Conservation (phyloP, 805 yeast genomes). For the Diddensiella caesifluorescens region DNA sequence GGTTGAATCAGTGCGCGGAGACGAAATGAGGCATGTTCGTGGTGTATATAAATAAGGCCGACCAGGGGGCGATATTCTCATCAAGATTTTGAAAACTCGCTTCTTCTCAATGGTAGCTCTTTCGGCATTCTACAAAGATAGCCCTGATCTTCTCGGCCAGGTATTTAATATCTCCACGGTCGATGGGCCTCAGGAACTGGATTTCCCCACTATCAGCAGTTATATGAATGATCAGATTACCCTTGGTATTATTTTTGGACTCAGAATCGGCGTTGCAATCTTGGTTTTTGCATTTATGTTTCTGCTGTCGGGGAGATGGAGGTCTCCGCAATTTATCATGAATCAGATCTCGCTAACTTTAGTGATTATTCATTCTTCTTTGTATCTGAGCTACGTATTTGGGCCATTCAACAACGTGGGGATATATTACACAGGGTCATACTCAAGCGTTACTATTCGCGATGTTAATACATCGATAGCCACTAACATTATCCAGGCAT, state of each 20-base stretch:
- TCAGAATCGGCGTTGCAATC: slow-evolving; percentile 52
- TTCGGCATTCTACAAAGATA: slow-evolving; percentile 4
- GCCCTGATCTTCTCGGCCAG: slow-evolving; percentile 10
- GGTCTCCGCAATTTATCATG: slow-evolving; percentile 66
- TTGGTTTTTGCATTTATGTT: slow-evolving; percentile 41
- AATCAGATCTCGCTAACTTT: slow-evolving; percentile 58
- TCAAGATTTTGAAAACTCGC: too few species aligned
- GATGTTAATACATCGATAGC: slow-evolving; percentile 53
- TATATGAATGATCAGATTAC: slow-evolving; percentile 5
- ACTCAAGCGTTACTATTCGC: slow-evolving; percentile 34
- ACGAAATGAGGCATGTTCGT: too few species aligned
- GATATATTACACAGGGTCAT: slow-evolving; percentile 42
- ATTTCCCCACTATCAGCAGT: slow-evolving; percentile 11
- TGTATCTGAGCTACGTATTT: slow-evolving; percentile 50
- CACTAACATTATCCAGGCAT: slow-evolving; percentile 52
- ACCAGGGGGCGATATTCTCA: too few species aligned
- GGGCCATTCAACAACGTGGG: slow-evolving; percentile 50
- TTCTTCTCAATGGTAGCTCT: slow-evolving; percentile 5
- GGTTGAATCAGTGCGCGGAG: too few species aligned
- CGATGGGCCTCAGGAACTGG: slow-evolving; percentile 9
- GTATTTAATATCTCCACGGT: slow-evolving; percentile 8
- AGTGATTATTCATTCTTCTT: slow-evolving; percentile 53
- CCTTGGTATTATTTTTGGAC: slow-evolving; percentile 46
- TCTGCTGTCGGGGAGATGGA: slow-evolving; percentile 47
- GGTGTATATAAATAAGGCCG: too few species aligned